Base-by-base conservation (phyloP, 2,329 filamentous ascomycete species). In the Fusarium pilosicola region DNA sequence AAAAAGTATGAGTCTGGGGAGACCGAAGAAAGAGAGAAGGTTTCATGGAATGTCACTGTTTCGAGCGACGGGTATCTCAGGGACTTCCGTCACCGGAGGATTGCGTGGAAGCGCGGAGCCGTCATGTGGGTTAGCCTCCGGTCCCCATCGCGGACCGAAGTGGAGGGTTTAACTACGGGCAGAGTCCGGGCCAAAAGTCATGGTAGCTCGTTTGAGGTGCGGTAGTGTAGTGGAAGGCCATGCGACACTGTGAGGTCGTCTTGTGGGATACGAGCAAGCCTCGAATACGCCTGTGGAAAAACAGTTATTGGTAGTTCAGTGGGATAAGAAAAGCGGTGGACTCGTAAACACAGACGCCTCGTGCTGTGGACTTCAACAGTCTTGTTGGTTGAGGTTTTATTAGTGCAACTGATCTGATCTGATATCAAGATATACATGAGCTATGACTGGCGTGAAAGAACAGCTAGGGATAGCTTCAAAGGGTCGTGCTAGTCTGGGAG, bases 321-420 rank as follows among this genome's bases (percentile, higher is more conserved):
- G 46, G 55, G 38, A 63, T 48, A 26, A 48, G 18, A 9, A 36
- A 60, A 42, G 54, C 26, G 48, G 55, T 39, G 51, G 44, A 26
- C 30, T 54, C 30, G 60, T 59, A 74, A 74, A 74, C 56, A 74
- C 64, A 74, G 41, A 73, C 71, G 71, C 71, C 71, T 65, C 71
- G 32, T 48, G 15, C 30, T 52, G 32, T 30, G 44, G 38, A 55
- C 38, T 48, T 46, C 62, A 72, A 54, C 62, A 58, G 62, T 73
- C 42, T 44, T 41, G 34, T 46, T 58, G 42, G 71, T 62, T 60
- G 67, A 68, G 51, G 51, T 34, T 30, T 26, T 36, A 44, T 26
- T 51, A 45, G 67, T 49, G 66, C 38, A 32, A 36, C 28, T 32
- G 34, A 52, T 46, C 24, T 9, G 34, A 64, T 61, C 42, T 67